Percentiles rank a stretch among this genome's conserved stretches.
phyloP scores from a whole-genome alignment of 805 yeast genomes.

The Wickerhamiella vanderwaltii region DNA sequence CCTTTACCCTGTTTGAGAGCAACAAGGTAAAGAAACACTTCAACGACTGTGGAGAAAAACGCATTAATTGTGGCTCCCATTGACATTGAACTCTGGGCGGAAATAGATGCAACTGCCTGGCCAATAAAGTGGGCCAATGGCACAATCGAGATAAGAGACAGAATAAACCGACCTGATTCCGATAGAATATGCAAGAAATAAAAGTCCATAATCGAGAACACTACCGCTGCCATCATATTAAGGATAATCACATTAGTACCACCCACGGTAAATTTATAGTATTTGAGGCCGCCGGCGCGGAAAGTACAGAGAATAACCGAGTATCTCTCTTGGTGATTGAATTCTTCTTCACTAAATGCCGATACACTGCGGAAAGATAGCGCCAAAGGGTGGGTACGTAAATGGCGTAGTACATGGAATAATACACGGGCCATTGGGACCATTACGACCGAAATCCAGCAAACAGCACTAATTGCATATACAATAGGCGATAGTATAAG shows the following conservation, averaged over 20 bases:
- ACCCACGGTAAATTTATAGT: conserved; percentile 90
- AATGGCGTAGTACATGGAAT: conserved; percentile 54
- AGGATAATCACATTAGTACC: conserved; percentile 91
- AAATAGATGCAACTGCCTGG: conserved; percentile 97
- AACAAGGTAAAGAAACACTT: conserved; percentile 81
- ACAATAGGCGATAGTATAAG: conserved; percentile 56
- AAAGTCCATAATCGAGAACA: conserved; percentile 72
- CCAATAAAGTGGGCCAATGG: conserved; percentile 96
- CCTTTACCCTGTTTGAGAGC: conserved; percentile 81
- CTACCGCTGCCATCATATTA: conserved; percentile 65
- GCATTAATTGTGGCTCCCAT: conserved; percentile 98
- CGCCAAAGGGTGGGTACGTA: conserved; percentile 84
- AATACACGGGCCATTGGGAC: conserved; percentile 88
- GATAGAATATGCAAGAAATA: conserved; percentile 44
- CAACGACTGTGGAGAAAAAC: conserved; percentile 91
- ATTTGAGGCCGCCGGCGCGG: conserved; percentile 82
- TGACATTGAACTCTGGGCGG: conserved; percentile 98
- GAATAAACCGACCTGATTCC: conserved; percentile 47
- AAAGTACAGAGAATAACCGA: conserved; percentile 72
- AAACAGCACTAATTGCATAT: conserved; percentile 38
- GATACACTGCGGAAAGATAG: conserved; percentile 51
- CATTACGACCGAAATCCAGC: conserved; percentile 79
- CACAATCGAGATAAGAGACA: conserved; percentile 72
- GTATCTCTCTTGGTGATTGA: conserved; percentile 29
- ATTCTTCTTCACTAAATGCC: conserved; percentile 27